Evolutionary conservation across 1,139 yeast genomes (phyloP), one percentile per base, ranked within the genome.

Genomic region (Nadsonia starkeyi-henricii): DNA sequence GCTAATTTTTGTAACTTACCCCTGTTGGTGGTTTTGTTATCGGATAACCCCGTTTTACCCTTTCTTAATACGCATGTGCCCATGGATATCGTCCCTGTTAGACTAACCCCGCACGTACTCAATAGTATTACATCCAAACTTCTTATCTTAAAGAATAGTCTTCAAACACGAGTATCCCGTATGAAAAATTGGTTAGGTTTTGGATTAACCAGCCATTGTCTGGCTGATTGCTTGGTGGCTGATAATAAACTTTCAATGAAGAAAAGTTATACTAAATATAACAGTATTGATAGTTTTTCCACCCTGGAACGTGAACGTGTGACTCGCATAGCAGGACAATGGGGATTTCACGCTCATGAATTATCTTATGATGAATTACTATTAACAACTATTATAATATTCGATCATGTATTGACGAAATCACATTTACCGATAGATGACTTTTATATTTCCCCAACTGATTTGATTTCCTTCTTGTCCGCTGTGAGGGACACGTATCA

Each of bases 401-500:
- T 84, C 49, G 65, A 68, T 51, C 71, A 71, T 54, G 74, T 77
- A 3, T 68, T 76, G 49, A 54, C 63, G 37, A 66, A 70, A 50
- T 57, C 73, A 15, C 58, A 55, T 4, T 48, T 54, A n/a, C 55
- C 54, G 5, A 48, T 59, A 21, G 54, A 55, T 9, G 58, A 57
- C 12, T 60, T 60, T 50, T 54, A 61, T 2, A 64, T 72, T 4
- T 49, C 68, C 17, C 67, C 70, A 36, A 73, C 74, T 56, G 72
- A 71, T 51, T 65, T 83, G 23, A 62, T 78, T 46, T 74, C 74
- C n/a, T 72, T 85, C 54, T 67, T 83, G 28, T 75, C 78, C 55
- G 73, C 77, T 60, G 74, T 81, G 4, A 75, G 95, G 54, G 84
- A 84, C 58, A 76, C 85, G 44, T 91, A 91, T 63, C 80, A 83